Percentiles rank a stretch among this genome's conserved stretches.
phyloP scores from a whole-genome alignment of 805 yeast species.

The Yamadazyma kitorensis region DNA sequence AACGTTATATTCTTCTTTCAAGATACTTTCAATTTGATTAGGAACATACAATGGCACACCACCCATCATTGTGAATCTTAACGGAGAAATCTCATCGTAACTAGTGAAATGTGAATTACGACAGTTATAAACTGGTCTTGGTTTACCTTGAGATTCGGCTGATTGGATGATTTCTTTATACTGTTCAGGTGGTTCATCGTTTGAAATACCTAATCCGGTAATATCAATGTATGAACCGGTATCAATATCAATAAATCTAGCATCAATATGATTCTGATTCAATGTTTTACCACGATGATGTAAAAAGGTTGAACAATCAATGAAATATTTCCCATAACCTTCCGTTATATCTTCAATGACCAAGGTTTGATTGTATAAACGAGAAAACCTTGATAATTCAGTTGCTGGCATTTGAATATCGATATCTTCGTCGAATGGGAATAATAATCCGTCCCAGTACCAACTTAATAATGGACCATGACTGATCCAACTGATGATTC shows the following conservation, averaged over 20 bases:
- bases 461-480: constrained; percentile 28
- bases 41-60: constrained; percentile 37
- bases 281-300: constrained; percentile 22
- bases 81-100: constrained; percentile 48
- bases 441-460: constrained; percentile 30
- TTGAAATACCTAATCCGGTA: constrained; percentile 13
- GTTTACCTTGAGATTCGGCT: constrained; percentile 7
- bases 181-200: constrained; percentile 13
- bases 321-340: constrained; percentile 24
- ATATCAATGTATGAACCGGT: constrained; percentile 50
- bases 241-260: constrained; percentile 57
- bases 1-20: constrained; percentile 17
- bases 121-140: constrained; percentile 38
- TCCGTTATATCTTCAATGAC: constrained; percentile 29
- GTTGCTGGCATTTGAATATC: constrained; percentile 28
- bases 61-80: constrained; percentile 50
- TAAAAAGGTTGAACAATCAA: constrained; percentile 29
- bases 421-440: constrained; percentile 29
- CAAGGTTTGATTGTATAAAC: constrained; percentile 24
- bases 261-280: constrained; percentile 26
- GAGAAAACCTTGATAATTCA: constrained; percentile 21
- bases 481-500: constrained; percentile 25
- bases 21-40: constrained; percentile 14
- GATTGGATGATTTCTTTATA: constrained; percentile 11
- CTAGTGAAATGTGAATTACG: constrained; percentile 56